Conservation (phyloP, 805 yeast species). For the Myxozyma sirexii region DNA sequence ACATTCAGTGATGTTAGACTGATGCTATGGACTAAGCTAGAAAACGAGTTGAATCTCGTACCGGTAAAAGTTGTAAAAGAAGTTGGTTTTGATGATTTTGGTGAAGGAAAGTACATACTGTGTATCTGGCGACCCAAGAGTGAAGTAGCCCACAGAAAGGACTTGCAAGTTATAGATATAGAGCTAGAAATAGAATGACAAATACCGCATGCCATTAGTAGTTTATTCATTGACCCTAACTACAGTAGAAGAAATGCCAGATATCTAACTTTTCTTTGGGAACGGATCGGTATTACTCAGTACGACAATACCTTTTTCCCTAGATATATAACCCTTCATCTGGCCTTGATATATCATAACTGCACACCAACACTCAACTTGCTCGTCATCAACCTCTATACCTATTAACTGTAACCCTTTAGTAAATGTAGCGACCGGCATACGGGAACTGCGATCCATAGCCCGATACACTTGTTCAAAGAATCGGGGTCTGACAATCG, state of each 20-base stretch:
- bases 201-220: neutral
- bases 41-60: constrained; percentile 31
- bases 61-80: constrained; percentile 50
- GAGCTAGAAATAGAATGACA: constrained; percentile 7
- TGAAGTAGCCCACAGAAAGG: neutral
- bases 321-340: constrained; percentile 82
- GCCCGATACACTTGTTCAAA: constrained; percentile 47
- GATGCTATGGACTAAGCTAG: constrained; percentile 54
- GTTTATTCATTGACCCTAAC: neutral
- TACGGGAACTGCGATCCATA: constrained; percentile 41
- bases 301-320: constrained; percentile 71
- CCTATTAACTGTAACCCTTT: constrained; percentile 48
- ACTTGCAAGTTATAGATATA: constrained; percentile 2
- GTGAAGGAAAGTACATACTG: constrained; percentile 57
- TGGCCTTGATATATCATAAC: constrained; percentile 60
- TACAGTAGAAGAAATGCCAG: too few relatives aligned
- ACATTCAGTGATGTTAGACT: constrained; percentile 68
- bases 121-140: constrained; percentile 35
- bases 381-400: constrained; percentile 46
- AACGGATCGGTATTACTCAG: constrained; percentile 75
- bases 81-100: constrained; percentile 84
- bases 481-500: constrained; percentile 53
- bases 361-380: constrained; percentile 70
- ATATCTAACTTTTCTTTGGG: constrained; percentile 45
- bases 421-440: constrained; percentile 48